phyloP scores from a whole-genome alignment of 805 yeast genomes.

The Starmerella bombicola region DNA sequence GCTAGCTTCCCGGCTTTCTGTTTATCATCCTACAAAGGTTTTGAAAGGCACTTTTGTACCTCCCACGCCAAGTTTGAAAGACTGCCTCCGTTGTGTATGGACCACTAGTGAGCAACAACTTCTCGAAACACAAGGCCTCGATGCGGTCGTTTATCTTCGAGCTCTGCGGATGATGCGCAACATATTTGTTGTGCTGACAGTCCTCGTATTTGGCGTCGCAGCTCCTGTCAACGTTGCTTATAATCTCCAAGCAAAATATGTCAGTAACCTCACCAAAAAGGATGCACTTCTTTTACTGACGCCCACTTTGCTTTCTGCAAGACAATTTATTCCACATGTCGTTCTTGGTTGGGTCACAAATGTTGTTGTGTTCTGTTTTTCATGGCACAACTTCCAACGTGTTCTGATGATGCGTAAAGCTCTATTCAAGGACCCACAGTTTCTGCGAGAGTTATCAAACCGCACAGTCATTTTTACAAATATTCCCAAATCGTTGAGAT shows the following conservation, averaged over 20 bases:
- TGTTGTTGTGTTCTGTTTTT: constrained; percentile 22
- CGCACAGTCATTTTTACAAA: constrained; percentile 29
- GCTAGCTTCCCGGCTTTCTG: constrained; percentile 3
- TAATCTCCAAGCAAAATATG: constrained; percentile 22
- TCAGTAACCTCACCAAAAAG: constrained; percentile 21
- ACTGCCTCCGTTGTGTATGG: constrained; percentile 24
- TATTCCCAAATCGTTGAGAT: constrained; percentile 22
- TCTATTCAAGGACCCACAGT: constrained; percentile 20
- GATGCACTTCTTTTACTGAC: constrained; percentile 31
- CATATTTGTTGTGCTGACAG: constrained; percentile 26
- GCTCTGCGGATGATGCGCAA: constrained; percentile 27
- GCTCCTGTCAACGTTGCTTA: constrained; percentile 30
- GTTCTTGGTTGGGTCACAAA: constrained; percentile 27
- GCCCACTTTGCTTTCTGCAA: constrained; percentile 27
- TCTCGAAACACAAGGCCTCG: constrained; percentile 27
- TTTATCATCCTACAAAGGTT: not conserved
- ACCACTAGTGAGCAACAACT: constrained; percentile 21
- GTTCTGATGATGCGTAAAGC: constrained; percentile 23
- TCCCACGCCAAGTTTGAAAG: constrained; percentile 13
- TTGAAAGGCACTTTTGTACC: not conserved
- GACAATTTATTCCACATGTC: constrained; percentile 28
- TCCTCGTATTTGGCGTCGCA: constrained; percentile 27
- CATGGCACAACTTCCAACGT: constrained; percentile 24
- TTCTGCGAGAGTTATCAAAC: constrained; percentile 22
- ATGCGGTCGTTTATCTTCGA: constrained; percentile 28